Base-by-base conservation (phyloP, 495 filamentous ascomycete genomes). In the Saxophila tyrrhenica region DNA sequence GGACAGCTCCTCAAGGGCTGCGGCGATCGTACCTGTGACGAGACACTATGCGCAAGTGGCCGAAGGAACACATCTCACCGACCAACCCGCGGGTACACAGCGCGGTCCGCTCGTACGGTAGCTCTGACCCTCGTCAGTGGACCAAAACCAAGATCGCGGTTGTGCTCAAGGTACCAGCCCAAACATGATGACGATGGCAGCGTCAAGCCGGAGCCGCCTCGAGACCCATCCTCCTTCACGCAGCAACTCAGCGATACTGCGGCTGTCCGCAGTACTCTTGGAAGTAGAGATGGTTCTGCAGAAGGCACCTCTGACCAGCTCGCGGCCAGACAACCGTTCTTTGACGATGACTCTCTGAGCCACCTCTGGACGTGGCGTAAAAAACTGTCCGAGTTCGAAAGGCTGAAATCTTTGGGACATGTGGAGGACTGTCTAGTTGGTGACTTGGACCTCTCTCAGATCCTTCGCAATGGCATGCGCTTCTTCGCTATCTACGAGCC, bases 1-100 rank as follows among this genome's bases (percentile, higher is more conserved):
- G 47, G 32, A 1, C 59, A 62, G 42, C 51, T 62, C 0, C 9
- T 51, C 1, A 2, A 54, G 23, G 59, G 59, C n/a, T 62, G 59
- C 47, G 55, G 59, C n/a, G 17, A 51, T n/a, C 2, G 7, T 3
- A 11, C 20, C 8, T 62, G 59, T 25, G 22, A 15, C 1, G 59
- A 62, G 23, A 23, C 19, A 5, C 3, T 54, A 19, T 62, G 59
- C 32, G 39, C 25, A 23, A 62, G 54, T 16, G 59, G 59, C 1
- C 43, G 45, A 16, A 42, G 55, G 15, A 57, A 62, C 24, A 21
- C 15, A 11, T 35, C 24, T 16, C 3, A 45, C 3, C 19, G 19
- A 17, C 55, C 59, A 1, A 19, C 55, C 10, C 59, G 59, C 22
- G 35, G 35, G 10, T 62, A 39, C 22, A 62, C 50, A 1, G 20